A percentile compares a stretch with the other conserved stretches of the same genome.
Evolutionary conservation across 2,329 filamentous ascomycete genomes (phyloP).

Genomic region (Helicocarpus griseus): DNA sequence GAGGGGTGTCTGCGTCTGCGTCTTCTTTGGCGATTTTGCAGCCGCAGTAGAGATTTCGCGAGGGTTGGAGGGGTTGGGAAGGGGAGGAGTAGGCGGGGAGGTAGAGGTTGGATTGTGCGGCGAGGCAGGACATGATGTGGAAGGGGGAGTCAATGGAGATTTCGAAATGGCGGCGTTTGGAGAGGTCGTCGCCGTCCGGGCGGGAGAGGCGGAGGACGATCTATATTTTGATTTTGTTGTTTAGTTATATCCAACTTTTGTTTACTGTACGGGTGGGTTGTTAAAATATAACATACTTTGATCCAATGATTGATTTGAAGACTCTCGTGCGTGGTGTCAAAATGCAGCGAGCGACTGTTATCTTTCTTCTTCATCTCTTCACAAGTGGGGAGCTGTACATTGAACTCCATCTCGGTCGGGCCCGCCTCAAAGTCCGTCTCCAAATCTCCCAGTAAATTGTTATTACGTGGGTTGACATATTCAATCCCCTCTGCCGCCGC

Average conservation of each 20-base stretch:
- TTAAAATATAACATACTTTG: slow-evolving; percentile 51
- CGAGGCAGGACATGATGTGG: slow-evolving; percentile 83
- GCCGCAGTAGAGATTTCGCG: slow-evolving; percentile 1
- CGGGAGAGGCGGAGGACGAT: slow-evolving; percentile 89
- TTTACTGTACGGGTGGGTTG: slow-evolving; percentile 3
- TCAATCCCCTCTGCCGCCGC: slow-evolving; percentile 46
- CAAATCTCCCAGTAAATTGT: slow-evolving; percentile 73
- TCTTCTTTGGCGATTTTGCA: not conserved
- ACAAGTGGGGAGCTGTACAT: slow-evolving; percentile 82
- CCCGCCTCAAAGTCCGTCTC: slow-evolving; percentile 68
- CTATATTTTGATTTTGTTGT: slow-evolving; percentile 35
- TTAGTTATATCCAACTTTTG: too few species aligned
- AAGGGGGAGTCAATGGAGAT: slow-evolving; percentile 95
- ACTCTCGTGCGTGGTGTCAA: slow-evolving; percentile 87
- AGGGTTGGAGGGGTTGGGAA: slow-evolving; percentile 33
- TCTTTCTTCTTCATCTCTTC: slow-evolving; percentile 70
- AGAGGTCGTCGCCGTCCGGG: slow-evolving; percentile 65
- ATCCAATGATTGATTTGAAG: slow-evolving; percentile 96
- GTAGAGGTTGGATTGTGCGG: slow-evolving; percentile 81
- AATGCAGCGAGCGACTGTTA: slow-evolving; percentile 56
- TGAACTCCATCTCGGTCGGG: slow-evolving; percentile 90
- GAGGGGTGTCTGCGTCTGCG: slow-evolving; percentile 1
- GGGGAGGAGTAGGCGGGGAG: slow-evolving; percentile 65
- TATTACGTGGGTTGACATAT: slow-evolving; percentile 43
- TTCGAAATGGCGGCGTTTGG: slow-evolving; percentile 79